Percentiles rank a stretch among this genome's conserved stretches.
These are phyloP conservation scores for Ganoderma multipileum DNA, from an alignment of 1,284 basidiomycete genomes.

Conservation along the genomic window DNA sequence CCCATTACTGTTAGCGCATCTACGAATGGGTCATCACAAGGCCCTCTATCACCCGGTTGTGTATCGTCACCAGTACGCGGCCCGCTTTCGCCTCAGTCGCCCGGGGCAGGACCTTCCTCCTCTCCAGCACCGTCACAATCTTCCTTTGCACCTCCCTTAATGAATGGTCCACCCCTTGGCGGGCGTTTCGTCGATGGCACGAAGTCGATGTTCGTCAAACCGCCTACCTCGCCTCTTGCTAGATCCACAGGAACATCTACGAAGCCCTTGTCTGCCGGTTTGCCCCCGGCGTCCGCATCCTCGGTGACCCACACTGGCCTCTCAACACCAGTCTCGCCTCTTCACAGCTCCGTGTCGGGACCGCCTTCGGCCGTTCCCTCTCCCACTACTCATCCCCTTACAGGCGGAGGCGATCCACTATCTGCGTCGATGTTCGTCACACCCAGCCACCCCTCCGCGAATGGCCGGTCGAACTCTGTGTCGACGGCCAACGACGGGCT, in stretches of 20 bases:
- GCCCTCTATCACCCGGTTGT: slow-evolving; percentile 14
- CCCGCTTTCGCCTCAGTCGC: slow-evolving; percentile 51
- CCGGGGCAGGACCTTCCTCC: slow-evolving; percentile 58
- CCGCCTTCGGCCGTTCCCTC: slow-evolving; percentile 17
- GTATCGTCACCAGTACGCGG: slow-evolving; percentile 25
- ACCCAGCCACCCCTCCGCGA: slow-evolving; percentile 21
- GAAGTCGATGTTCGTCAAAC: slow-evolving; percentile 76
- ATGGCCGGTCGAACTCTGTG: slow-evolving; percentile 31
- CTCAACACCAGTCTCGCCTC: slow-evolving; percentile 31
- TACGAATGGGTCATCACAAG: slow-evolving; percentile 14
- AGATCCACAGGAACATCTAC: slow-evolving; percentile 24
- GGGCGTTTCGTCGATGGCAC: slow-evolving; percentile 75
- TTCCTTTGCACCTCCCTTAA: slow-evolving; percentile 38
- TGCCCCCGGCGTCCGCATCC: slow-evolving; percentile 21
- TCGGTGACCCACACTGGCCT: slow-evolving; percentile 29
- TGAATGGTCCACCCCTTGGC: slow-evolving; percentile 59
- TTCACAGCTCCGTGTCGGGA: slow-evolving; percentile 29
- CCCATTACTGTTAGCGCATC: slow-evolving; percentile 14
- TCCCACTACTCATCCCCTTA: slow-evolving; percentile 32
- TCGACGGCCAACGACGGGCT: slow-evolving; percentile 42
- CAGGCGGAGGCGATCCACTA: slow-evolving; percentile 27
- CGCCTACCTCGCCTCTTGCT: slow-evolving; percentile 45
- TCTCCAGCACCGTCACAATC: slow-evolving; percentile 30
- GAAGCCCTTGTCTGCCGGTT: slow-evolving; percentile 15
- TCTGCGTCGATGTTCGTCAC: slow-evolving; percentile 27